Conservation (phyloP, 1,139 yeast genomes). For the Blastobotrys indianensis region DNA sequence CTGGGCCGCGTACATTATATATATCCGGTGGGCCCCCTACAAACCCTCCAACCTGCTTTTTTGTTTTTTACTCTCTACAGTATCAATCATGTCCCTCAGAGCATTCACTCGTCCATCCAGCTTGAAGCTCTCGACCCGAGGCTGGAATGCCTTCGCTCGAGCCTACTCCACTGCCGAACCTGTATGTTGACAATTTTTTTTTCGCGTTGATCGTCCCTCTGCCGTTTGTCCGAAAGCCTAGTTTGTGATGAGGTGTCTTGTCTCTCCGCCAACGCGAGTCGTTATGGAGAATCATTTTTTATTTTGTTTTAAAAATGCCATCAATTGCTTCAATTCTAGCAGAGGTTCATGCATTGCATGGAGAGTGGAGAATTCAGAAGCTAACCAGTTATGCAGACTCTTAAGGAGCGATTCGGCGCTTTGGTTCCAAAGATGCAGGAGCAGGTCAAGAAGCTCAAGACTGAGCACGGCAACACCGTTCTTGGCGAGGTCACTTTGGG, state of each 20-base stretch:
- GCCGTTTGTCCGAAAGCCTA: too few species aligned
- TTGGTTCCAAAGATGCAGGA: constrained; percentile 88
- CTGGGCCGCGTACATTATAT: background rate
- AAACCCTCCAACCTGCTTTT: background rate
- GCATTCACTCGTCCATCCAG: constrained; percentile 21
- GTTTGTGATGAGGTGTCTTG: too few species aligned
- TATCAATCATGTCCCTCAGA: constrained; percentile 9
- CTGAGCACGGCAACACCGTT: constrained; percentile 80
- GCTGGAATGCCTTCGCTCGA: constrained; percentile 23
- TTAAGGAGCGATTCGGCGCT: constrained; percentile 91
- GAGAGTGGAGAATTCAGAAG: background rate
- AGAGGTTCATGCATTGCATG: background rate
- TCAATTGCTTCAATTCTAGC: background rate
- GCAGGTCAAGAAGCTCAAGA: constrained; percentile 82
- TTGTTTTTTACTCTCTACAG: background rate
- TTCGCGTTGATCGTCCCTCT: too few species aligned
- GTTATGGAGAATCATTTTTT: background rate
- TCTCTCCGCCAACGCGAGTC: background rate
- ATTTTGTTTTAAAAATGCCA: too few species aligned
- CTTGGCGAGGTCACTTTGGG: constrained; percentile 92
- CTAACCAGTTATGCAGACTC: constrained; percentile 41
- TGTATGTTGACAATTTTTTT: constrained; percentile 18
- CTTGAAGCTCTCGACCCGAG: constrained; percentile 20
- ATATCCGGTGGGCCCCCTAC: constrained; percentile 1
- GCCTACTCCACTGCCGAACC: constrained; percentile 32